These are phyloP conservation scores for Lactarius quietus DNA, from an alignment of 768 basidiomycete genomes.

Conservation along the genomic window DNA sequence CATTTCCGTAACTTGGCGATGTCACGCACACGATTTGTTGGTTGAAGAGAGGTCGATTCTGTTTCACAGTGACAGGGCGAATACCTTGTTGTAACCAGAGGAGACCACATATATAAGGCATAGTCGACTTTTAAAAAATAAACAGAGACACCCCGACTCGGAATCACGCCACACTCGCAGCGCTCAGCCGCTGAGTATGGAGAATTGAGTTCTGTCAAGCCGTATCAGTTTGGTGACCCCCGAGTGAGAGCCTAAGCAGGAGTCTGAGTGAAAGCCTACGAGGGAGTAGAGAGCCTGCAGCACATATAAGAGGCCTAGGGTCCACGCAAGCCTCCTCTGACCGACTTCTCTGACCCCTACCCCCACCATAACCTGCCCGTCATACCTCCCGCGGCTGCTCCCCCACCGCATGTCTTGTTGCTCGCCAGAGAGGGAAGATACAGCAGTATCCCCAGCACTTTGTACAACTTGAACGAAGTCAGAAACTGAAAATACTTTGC, in stretches of 20 bases:
- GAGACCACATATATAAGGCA: not conserved
- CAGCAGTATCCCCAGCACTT: not conserved
- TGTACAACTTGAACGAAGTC: not conserved
- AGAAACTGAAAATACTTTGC: not conserved
- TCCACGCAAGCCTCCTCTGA: not conserved
- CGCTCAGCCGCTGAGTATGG: not conserved
- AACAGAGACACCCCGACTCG: not conserved
- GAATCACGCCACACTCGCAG: not conserved
- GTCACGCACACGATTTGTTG: not conserved
- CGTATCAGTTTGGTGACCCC: not conserved
- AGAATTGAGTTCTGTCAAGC: not conserved
- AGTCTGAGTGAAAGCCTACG: too few species aligned
- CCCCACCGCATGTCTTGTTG: not conserved
- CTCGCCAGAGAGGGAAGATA: not conserved
- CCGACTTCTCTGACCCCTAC: not conserved
- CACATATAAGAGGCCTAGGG: too few species aligned
- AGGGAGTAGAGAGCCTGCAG: too few species aligned
- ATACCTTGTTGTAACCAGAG: not conserved
- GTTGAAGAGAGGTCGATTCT: not conserved
- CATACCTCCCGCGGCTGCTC: not conserved
- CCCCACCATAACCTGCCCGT: not conserved
- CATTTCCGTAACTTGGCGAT: not conserved
- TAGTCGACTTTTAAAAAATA: not conserved
- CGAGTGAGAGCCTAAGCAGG: not conserved
- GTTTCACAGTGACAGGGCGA: not conserved